Evolutionary conservation across 2,329 filamentous ascomycete genomes (phyloP).

Genomic region (Calonectria ilicicola): DNA sequence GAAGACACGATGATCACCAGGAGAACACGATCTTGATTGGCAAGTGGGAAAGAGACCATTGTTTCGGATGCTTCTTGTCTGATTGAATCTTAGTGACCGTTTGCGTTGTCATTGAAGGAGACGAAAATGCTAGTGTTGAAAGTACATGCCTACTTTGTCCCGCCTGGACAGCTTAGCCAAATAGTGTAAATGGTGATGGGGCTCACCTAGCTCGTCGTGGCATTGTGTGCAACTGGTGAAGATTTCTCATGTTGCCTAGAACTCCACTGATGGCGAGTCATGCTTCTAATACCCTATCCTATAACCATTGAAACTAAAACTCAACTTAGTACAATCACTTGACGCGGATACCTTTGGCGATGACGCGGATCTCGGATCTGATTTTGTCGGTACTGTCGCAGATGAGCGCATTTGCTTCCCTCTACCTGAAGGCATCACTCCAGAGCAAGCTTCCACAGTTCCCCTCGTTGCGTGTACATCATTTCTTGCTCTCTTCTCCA

Average conservation of each 20-base stretch:
- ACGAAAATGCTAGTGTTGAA: background rate
- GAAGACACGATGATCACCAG: background rate
- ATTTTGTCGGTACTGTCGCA: slow-evolving; percentile 52
- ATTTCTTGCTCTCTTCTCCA: background rate
- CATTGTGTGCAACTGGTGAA: slow-evolving; percentile 35
- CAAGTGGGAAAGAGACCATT: background rate
- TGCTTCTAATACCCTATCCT: background rate
- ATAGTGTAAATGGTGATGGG: background rate
- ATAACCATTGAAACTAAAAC: too few relatives aligned
- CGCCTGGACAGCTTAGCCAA: background rate
- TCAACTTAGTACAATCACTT: slow-evolving; percentile 44
- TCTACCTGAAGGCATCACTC: slow-evolving; percentile 39
- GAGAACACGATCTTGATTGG: background rate
- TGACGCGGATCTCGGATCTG: slow-evolving; percentile 48
- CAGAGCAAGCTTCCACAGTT: background rate
- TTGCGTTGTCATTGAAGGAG: background rate
- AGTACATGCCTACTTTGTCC: background rate
- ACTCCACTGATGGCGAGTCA: slow-evolving; percentile 34
- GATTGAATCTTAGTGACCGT: background rate
- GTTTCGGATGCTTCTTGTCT: background rate
- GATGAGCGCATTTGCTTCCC: slow-evolving; percentile 54
- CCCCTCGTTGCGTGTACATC: background rate
- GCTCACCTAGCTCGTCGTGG: background rate
- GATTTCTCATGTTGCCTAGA: slow-evolving; percentile 33
- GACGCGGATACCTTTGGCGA: slow-evolving; percentile 52